Percentiles rank a stretch among this genome's conserved stretches.
Evolutionary conservation across 1,284 basidiomycete species (phyloP).

Genomic region (Lentinus polychrous): DNA sequence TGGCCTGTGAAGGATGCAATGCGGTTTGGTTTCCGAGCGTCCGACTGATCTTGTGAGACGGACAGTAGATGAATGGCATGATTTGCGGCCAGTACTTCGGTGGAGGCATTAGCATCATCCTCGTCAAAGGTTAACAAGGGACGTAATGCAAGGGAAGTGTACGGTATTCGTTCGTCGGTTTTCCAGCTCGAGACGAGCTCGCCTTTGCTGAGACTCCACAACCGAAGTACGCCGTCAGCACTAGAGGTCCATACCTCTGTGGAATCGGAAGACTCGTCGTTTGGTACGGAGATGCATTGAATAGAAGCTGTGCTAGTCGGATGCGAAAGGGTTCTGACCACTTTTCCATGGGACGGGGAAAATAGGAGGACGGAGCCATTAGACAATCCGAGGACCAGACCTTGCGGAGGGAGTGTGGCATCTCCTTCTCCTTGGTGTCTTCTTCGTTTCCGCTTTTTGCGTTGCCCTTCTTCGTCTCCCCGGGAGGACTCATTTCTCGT

Average conservation of each 20-base stretch:
- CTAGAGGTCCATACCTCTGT: slow-evolving; percentile 47
- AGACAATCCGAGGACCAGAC: slow-evolving; percentile 50
- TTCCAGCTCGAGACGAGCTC: slow-evolving; percentile 43
- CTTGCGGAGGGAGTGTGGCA: slow-evolving; percentile 24
- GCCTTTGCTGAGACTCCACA: slow-evolving; percentile 51
- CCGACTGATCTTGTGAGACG: slow-evolving; percentile 21
- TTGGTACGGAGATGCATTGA: slow-evolving; percentile 33
- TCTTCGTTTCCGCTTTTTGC: slow-evolving; percentile 38
- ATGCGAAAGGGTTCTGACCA: slow-evolving; percentile 49
- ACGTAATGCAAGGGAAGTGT: slow-evolving; percentile 42
- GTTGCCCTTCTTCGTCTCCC: slow-evolving; percentile 21
- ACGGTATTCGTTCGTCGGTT: slow-evolving; percentile 49
- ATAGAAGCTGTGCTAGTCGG: slow-evolving; percentile 46
- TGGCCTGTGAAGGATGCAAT: slow-evolving; percentile 58
- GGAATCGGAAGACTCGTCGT: slow-evolving; percentile 15
- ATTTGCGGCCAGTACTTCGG: slow-evolving; percentile 50
- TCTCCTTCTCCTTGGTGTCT: slow-evolving; percentile 7
- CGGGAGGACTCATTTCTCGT: slow-evolving; percentile 30
- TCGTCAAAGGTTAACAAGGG: slow-evolving; percentile 22
- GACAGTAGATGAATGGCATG: slow-evolving; percentile 53
- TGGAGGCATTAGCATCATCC: slow-evolving; percentile 23
- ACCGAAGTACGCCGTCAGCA: slow-evolving; percentile 46
- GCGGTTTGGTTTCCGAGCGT: slow-evolving; percentile 35
- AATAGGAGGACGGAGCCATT: slow-evolving; percentile 51
- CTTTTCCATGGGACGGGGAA: slow-evolving; percentile 49